Evolutionary conservation across 2,329 filamentous ascomycete species (phyloP).

Genomic region (Colletotrichum sojae): DNA sequence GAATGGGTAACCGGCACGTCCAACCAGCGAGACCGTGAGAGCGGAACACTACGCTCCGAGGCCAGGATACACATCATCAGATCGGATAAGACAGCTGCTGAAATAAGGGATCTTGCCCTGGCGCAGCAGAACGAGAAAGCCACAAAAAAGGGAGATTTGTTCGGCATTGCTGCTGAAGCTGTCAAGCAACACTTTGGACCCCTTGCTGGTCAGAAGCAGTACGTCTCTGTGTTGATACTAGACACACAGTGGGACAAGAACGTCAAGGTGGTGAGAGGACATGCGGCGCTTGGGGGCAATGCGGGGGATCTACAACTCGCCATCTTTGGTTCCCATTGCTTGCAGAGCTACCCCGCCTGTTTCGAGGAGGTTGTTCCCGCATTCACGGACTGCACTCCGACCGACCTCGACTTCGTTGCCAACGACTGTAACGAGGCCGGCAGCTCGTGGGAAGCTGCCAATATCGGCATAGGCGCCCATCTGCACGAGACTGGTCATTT

Average conservation of each 20-base stretch:
- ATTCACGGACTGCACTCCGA: slow-evolving; percentile 91
- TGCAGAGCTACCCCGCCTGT: slow-evolving; percentile 91
- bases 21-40: slow-evolving; percentile 80
- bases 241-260: slow-evolving; percentile 89
- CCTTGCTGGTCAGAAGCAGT: slow-evolving; percentile 83
- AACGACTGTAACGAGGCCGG: slow-evolving; percentile 91
- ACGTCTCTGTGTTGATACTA: slow-evolving; percentile 88
- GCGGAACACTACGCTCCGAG: slow-evolving; percentile 86
- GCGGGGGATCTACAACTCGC: slow-evolving; percentile 83
- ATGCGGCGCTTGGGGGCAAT: slow-evolving; percentile 86
- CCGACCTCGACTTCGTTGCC: slow-evolving; percentile 83
- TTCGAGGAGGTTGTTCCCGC: slow-evolving; percentile 92
- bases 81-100: slow-evolving; percentile 84
- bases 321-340: slow-evolving; percentile 91
- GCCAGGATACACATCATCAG: slow-evolving; percentile 91
- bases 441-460: slow-evolving; percentile 95
- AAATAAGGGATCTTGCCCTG: slow-evolving; percentile 83
- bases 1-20: slow-evolving; percentile 91
- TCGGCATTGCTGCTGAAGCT: slow-evolving; percentile 82
- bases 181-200: slow-evolving; percentile 84
- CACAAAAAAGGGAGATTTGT: slow-evolving; percentile 80
- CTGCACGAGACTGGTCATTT: slow-evolving; percentile 92
- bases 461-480: slow-evolving; percentile 93
- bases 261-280: slow-evolving; percentile 79
- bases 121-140: slow-evolving; percentile 83